Percentiles rank a stretch among this genome's conserved stretches.
phyloP scores from a whole-genome alignment of 2,329 filamentous ascomycete genomes.

The Pseudogymnoascus sp. region DNA sequence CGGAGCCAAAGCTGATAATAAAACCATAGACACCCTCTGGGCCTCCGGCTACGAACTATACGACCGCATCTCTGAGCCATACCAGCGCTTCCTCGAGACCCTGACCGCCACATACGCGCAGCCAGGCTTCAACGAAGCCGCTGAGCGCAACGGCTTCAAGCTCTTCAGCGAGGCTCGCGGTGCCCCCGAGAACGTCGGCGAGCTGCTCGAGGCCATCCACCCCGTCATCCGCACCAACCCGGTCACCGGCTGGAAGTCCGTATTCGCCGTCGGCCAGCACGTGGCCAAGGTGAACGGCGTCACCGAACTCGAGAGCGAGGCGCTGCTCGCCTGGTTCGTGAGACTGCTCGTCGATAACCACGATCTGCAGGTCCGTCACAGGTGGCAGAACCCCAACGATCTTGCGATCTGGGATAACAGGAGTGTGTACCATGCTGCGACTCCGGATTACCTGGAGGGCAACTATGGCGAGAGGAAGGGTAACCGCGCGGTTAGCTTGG shows the following conservation, averaged over 20 bases:
- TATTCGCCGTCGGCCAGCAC: constrained; percentile 47
- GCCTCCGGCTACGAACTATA: constrained; percentile 62
- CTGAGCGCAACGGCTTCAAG: constrained; percentile 37
- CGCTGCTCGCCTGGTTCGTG: constrained; percentile 46
- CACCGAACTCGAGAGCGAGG: constrained; percentile 39
- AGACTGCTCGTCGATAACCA: constrained; percentile 47
- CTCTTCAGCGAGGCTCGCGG: constrained; percentile 42
- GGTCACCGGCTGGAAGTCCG: constrained; percentile 50
- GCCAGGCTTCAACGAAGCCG: constrained; percentile 43
- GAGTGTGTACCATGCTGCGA: constrained; percentile 46
- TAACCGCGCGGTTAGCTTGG: constrained; percentile 42
- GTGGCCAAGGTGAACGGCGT: constrained; percentile 45
- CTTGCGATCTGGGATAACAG: constrained; percentile 52
- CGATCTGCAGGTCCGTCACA: constrained; percentile 43
- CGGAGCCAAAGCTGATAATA: not conserved
- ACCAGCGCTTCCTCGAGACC: constrained; percentile 50
- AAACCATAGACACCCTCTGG: constrained; percentile 52
- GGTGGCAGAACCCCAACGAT: constrained; percentile 31
- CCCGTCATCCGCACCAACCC: constrained; percentile 52
- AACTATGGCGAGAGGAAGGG: constrained; percentile 39
- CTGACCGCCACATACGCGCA: constrained; percentile 49
- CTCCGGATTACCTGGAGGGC: constrained; percentile 40
- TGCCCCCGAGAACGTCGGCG: constrained; percentile 44
- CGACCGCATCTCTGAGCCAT: constrained; percentile 51
- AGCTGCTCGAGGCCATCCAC: constrained; percentile 42